phyloP scores from a whole-genome alignment of 2,329 filamentous ascomycete species.

The Nothomitra cinnamomea region DNA sequence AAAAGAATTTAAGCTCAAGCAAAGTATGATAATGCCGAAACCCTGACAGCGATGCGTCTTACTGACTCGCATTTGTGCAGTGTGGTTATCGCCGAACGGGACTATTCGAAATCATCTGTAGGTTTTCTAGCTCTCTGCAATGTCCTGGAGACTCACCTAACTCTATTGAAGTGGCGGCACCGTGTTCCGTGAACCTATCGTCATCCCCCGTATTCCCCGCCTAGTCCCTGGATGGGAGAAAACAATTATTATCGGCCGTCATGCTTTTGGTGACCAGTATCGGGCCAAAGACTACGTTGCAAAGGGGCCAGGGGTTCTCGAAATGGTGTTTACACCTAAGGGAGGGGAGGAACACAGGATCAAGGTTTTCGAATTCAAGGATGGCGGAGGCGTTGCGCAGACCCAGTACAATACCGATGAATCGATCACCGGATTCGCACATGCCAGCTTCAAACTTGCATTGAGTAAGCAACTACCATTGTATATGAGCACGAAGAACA shows the following conservation, averaged over 20 bases:
- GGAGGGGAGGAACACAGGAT: constrained; percentile 69
- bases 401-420: constrained; percentile 98
- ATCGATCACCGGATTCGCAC: constrained; percentile 85
- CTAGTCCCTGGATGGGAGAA: constrained; percentile 96
- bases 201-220: constrained; percentile 82
- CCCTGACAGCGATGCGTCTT: neutral
- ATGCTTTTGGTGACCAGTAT: constrained; percentile 98
- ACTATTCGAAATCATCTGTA: constrained; percentile 52
- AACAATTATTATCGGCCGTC: constrained; percentile 96
- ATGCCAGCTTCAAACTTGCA: constrained; percentile 92
- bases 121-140: constrained; percentile 12
- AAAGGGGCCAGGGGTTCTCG: constrained; percentile 67
- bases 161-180: constrained; percentile 51
- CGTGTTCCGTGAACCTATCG: constrained; percentile 97
- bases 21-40: constrained; percentile 45
- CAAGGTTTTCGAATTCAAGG: constrained; percentile 79
- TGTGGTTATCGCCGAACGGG: constrained; percentile 98
- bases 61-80: constrained; percentile 24
- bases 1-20: constrained; percentile 96
- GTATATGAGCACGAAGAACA: constrained; percentile 99
- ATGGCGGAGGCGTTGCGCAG: constrained; percentile 74
- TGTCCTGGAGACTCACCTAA: constrained; percentile 12
- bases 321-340: constrained; percentile 83
- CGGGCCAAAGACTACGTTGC: constrained; percentile 84
- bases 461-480: constrained; percentile 75